These are phyloP conservation scores for Yarrowia sp. DNA, from an alignment of 805 yeast genomes.

Conservation along the genomic window DNA sequence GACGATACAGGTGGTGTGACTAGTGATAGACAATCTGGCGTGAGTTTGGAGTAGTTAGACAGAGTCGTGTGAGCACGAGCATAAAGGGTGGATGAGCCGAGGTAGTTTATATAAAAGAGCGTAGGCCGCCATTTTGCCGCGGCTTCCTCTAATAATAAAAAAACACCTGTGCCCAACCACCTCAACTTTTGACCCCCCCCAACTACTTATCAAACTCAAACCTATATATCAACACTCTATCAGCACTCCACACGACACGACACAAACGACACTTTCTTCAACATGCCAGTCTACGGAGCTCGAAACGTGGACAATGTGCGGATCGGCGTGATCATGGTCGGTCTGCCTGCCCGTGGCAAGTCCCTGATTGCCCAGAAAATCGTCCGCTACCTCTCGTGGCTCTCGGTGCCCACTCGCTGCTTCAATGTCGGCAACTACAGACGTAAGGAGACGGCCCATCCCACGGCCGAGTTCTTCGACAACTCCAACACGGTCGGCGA, in stretches of 20 bases:
- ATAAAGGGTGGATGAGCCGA: too few relatives aligned
- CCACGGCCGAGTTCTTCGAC: conserved; percentile 77
- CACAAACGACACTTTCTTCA: not conserved
- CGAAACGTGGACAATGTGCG: conserved; percentile 26
- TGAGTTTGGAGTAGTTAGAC: too few relatives aligned
- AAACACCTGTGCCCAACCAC: too few relatives aligned
- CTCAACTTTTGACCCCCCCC: too few relatives aligned
- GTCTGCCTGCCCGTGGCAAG: conserved; percentile 69
- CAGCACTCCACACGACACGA: conserved; percentile 2
- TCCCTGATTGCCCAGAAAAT: conserved; percentile 90
- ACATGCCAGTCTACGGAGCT: conserved; percentile 23
- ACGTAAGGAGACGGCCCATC: conserved; percentile 58
- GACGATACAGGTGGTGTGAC: not conserved
- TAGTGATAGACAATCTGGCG: not conserved
- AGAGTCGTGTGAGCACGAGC: too few relatives aligned
- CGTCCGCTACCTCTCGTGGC: conserved; percentile 89
- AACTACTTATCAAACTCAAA: conserved; percentile 14
- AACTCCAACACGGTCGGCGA: conserved; percentile 63
- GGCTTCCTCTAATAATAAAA: too few relatives aligned
- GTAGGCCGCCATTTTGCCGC: too few relatives aligned
- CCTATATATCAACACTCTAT: not conserved
- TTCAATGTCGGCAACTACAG: conserved; percentile 89
- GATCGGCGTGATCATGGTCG: conserved; percentile 42
- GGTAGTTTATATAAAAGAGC: too few relatives aligned
- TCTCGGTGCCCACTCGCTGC: conserved; percentile 78